Percentiles rank a stretch among this genome's conserved stretches.
These are phyloP conservation scores for Carex pumila DNA, from an alignment of 176 grass and related monocot genomes.

Conservation along the genomic window DNA sequence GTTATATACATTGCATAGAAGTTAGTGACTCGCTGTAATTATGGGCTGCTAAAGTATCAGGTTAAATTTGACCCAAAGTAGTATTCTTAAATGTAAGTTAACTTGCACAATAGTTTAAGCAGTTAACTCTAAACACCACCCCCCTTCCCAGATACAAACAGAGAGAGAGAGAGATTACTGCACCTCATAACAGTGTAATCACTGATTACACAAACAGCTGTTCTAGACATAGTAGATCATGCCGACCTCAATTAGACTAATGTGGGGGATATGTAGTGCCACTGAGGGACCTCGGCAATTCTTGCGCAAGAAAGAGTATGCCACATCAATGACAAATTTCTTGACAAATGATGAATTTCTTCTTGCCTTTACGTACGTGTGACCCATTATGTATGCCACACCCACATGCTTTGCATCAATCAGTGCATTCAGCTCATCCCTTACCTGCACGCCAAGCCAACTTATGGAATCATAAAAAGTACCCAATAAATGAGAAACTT, in stretches of 20 bases:
- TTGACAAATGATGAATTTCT: constrained; percentile 71
- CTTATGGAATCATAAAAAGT: neutral
- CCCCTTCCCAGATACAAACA: neutral
- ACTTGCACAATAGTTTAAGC: neutral
- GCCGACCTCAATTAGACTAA: constrained; percentile 97
- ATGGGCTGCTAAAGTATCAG: neutral
- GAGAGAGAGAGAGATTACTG: neutral
- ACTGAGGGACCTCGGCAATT: constrained; percentile 89
- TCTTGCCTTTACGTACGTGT: constrained; percentile 93
- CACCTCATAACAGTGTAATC: neutral
- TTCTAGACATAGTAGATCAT: constrained; percentile 95
- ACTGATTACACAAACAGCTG: neutral
- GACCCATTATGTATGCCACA: constrained; percentile 84
- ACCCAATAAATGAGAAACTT: neutral
- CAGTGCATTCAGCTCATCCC: constrained; percentile 62
- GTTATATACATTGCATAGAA: neutral
- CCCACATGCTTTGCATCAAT: constrained; percentile 85
- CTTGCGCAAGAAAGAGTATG: constrained; percentile 88
- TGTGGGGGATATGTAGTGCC: constrained; percentile 87
- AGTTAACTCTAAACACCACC: neutral
- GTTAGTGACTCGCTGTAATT: neutral
- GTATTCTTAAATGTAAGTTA: neutral
- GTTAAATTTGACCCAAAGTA: neutral
- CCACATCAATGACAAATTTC: constrained; percentile 78
- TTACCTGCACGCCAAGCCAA: constrained; percentile 51